A percentile compares a stretch with the other conserved stretches of the same genome.
Conservation (phyloP, 495 filamentous ascomycete genomes). For the Lindgomyces ingoldianus region DNA sequence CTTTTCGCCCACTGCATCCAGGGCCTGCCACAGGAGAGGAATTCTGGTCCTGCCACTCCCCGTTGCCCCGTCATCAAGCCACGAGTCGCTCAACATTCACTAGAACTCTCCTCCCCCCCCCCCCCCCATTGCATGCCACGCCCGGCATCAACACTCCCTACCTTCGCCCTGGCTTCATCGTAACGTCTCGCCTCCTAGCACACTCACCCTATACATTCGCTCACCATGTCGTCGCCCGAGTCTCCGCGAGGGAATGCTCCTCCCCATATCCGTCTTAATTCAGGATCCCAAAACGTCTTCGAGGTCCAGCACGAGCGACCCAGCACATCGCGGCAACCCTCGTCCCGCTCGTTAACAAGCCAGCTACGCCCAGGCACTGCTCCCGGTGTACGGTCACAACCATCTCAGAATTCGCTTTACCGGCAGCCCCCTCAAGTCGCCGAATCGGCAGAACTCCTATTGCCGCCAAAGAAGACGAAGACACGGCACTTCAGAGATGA, state of each 20-base stretch:
- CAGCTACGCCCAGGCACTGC: conserved; percentile 42
- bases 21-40: conserved; percentile 14
- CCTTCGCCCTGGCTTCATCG: conserved; percentile 30
- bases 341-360: conserved; percentile 48
- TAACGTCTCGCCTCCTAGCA: conserved; percentile 17
- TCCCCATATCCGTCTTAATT: conserved; percentile 64
- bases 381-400: conserved; percentile 14
- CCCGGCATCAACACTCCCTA: conserved; percentile 26
- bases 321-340: conserved; percentile 44
- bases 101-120: conserved; percentile 27
- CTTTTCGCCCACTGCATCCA: conserved; percentile 5
- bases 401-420: conserved; percentile 42
- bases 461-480: conserved; percentile 54
- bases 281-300: conserved; percentile 56
- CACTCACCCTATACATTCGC: conserved; percentile 34
- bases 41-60: conserved; percentile 9
- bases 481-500: conserved; percentile 52
- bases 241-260: conserved; percentile 43
- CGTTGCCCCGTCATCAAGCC: conserved; percentile 33
- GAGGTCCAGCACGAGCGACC: conserved; percentile 43
- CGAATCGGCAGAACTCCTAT: conserved; percentile 62
- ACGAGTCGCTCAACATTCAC: conserved; percentile 4
- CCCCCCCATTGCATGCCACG: conserved; percentile 23
- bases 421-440: conserved; percentile 38
- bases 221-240: conserved; percentile 35